Evolutionary conservation across 2,329 filamentous ascomycete species (phyloP).

Genomic region (Reticulascus tulasneorum): DNA sequence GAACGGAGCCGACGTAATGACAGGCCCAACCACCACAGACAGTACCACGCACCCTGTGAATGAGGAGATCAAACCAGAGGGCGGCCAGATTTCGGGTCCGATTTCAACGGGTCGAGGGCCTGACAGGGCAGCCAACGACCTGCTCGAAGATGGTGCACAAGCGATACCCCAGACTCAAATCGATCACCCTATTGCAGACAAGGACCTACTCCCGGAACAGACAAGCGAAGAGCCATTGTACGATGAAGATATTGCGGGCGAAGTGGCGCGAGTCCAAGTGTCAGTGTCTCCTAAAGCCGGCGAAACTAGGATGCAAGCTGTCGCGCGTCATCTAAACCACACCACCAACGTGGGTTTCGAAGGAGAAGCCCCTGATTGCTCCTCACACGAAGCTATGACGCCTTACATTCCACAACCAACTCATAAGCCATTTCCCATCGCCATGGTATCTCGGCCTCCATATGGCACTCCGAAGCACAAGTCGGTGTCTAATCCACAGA

Average conservation of each 20-base stretch:
- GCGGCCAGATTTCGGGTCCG: no score
- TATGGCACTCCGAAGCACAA: slow-evolving; percentile 61
- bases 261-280: slow-evolving; percentile 59
- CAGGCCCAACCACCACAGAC: no score
- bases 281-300: slow-evolving; percentile 43
- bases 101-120: no score
- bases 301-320: slow-evolving; percentile 53
- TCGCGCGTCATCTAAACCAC: slow-evolving; percentile 63
- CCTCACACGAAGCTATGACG: slow-evolving; percentile 49
- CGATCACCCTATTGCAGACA: no score
- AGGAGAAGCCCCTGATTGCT: neutral
- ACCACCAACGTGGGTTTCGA: slow-evolving; percentile 2
- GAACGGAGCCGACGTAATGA: no score
- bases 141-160: no score
- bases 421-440: slow-evolving; percentile 62
- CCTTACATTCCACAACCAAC: slow-evolving; percentile 57
- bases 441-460: slow-evolving; percentile 65
- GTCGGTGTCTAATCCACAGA: slow-evolving; percentile 64
- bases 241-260: slow-evolving; percentile 55
- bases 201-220: slow-evolving; percentile 56
- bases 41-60: no score
- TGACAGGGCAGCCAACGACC: no score
- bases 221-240: slow-evolving; percentile 59
- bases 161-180: no score
- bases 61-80: no score